A percentile compares a stretch with the other conserved stretches of the same genome.
phyloP scores from a whole-genome alignment of 1,284 basidiomycete genomes.

The Tremellales sp. region DNA sequence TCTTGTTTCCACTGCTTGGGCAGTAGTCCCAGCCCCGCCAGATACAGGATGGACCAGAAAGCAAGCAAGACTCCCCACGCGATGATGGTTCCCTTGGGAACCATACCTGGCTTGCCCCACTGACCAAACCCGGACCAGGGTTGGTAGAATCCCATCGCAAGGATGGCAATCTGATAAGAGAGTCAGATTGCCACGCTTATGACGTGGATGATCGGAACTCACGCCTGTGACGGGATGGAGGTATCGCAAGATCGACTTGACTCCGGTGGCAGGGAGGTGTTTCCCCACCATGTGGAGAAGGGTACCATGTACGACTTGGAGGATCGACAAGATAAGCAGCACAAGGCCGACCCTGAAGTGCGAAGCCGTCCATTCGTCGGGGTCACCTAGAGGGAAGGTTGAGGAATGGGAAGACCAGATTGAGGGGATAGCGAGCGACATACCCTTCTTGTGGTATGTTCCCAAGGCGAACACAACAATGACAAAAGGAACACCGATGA shows the following conservation, averaged over 20 bases:
- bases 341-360: constrained; percentile 1
- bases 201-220: neutral
- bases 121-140: neutral
- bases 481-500: neutral
- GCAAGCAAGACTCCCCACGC: constrained; percentile 1
- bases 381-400: neutral
- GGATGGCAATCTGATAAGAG: constrained; percentile 1
- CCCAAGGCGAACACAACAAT: constrained; percentile 1
- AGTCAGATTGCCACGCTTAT: too few species aligned
- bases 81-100: neutral
- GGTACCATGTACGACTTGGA: neutral
- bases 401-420: too few species aligned
- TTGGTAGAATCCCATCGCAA: neutral
- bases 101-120: neutral
- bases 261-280: neutral
- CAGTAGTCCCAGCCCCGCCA: neutral
- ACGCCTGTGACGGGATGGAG: constrained; percentile 1
- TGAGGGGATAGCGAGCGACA: too few species aligned
- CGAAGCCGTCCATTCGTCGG: neutral
- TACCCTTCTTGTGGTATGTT: constrained; percentile 1
- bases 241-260: constrained; percentile 1
- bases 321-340: neutral
- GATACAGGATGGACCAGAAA: neutral
- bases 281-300: too few species aligned
- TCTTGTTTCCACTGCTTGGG: neutral